These are phyloP conservation scores for Pseudogymnoascus sp. DNA, from an alignment of 2,329 filamentous ascomycete species.

Conservation along the genomic window DNA sequence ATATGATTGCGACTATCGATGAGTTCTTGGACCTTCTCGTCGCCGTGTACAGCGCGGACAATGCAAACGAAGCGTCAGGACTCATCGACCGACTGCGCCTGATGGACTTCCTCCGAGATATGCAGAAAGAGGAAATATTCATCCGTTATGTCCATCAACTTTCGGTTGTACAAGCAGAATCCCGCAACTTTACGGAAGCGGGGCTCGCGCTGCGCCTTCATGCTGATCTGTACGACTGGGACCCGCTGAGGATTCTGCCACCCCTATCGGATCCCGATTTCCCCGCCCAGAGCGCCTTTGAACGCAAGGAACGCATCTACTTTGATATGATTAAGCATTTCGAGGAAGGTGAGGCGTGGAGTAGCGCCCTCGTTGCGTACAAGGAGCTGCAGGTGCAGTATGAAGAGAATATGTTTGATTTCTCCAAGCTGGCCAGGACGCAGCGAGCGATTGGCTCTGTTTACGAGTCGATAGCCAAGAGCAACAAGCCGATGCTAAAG, in stretches of 20 bases:
- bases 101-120: conserved; percentile 94
- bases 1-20: conserved; percentile 76
- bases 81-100: conserved; percentile 82
- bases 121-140: conserved; percentile 96
- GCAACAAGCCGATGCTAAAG: conserved; percentile 67
- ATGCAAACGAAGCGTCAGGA: conserved; percentile 64
- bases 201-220: conserved; percentile 84
- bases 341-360: conserved; percentile 91
- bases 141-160: conserved; percentile 93
- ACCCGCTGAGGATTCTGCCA: conserved; percentile 57
- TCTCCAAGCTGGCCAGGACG: conserved; percentile 79
- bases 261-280: conserved; percentile 67
- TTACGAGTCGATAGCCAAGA: conserved; percentile 79
- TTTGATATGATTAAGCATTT: conserved; percentile 93
- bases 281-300: conserved; percentile 77
- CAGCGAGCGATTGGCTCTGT: conserved; percentile 88
- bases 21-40: conserved; percentile 86
- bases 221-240: conserved; percentile 89
- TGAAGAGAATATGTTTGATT: conserved; percentile 82
- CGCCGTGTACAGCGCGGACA: conserved; percentile 74
- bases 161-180: conserved; percentile 65
- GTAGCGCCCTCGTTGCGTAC: conserved; percentile 78
- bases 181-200: conserved; percentile 76
- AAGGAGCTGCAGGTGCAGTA: conserved; percentile 89
- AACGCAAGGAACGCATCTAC: conserved; percentile 85